Percentiles rank a stretch among this genome's conserved stretches.
Evolutionary conservation across 139 green algal genomes (phyloP).

Genomic region (Closterium sp.): DNA sequence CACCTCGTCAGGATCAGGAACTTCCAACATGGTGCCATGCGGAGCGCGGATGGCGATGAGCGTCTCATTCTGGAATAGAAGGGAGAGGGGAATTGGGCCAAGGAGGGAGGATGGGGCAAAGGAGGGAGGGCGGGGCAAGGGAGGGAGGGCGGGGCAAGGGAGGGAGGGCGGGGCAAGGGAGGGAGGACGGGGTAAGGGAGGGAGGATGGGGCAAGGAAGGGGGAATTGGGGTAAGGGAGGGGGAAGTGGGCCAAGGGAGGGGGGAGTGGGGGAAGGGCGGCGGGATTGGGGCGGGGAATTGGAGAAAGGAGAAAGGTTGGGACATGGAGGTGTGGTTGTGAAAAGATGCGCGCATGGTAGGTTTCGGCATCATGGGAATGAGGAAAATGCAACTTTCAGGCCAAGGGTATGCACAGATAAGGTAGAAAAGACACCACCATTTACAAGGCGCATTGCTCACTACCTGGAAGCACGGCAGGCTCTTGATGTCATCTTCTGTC

Average conservation of each 20-base stretch:
- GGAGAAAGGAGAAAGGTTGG: too few species aligned
- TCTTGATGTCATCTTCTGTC: neutral
- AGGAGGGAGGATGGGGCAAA: constrained; percentile 41
- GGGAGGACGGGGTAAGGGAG: neutral
- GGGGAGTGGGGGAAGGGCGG: neutral
- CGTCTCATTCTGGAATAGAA: constrained; percentile 63
- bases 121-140: constrained; percentile 49
- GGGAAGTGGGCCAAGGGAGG: constrained; percentile 63
- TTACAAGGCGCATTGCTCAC: too few species aligned
- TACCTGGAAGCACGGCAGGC: too few species aligned
- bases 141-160: neutral
- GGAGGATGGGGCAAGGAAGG: too few species aligned
- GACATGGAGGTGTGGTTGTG: too few species aligned
- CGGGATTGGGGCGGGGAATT: too few species aligned
- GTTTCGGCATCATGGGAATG: neutral
- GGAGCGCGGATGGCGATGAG: constrained; percentile 82
- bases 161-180: constrained; percentile 52
- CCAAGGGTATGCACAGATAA: neutral
- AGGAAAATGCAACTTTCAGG: neutral
- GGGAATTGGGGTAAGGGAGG: too few species aligned
- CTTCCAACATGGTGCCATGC: constrained; percentile 71
- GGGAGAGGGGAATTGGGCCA: constrained; percentile 58
- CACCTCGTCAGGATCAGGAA: constrained; percentile 67
- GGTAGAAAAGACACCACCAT: too few species aligned
- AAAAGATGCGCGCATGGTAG: too few species aligned